Conservation (phyloP, 345 rosid genomes). For the Citrus mangshanensis region DNA sequence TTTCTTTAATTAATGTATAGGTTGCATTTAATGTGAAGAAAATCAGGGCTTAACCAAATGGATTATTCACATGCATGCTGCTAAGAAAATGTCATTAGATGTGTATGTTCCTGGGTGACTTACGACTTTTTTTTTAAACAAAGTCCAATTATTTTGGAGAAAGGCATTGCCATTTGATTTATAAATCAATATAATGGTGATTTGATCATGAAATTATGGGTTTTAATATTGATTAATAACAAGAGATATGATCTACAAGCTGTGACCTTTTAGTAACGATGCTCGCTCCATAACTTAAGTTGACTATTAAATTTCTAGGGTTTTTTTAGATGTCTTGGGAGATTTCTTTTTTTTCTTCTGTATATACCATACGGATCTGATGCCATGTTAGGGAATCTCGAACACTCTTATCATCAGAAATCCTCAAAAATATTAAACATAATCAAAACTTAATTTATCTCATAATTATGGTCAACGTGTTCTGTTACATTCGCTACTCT, state of each 20-base stretch:
- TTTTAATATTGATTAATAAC: neutral
- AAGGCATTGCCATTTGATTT: neutral
- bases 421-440: neutral
- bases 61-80: neutral
- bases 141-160: neutral
- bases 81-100: neutral
- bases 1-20: neutral
- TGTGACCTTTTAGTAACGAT: neutral
- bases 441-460: too few relatives aligned
- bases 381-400: conserved; percentile 2
- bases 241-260: neutral
- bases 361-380: neutral
- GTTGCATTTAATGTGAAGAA: neutral
- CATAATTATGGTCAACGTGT: too few relatives aligned
- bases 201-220: neutral
- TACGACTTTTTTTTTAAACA: neutral
- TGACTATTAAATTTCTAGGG: neutral
- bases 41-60: neutral
- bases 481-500: too few relatives aligned
- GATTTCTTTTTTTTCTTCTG: neutral
- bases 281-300: neutral
- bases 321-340: too few relatives aligned
- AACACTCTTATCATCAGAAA: neutral
- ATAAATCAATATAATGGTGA: neutral
- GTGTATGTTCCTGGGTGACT: neutral